Evolutionary conservation across 495 filamentous ascomycete species (phyloP).

Genomic region (Penicillium antarcticum): DNA sequence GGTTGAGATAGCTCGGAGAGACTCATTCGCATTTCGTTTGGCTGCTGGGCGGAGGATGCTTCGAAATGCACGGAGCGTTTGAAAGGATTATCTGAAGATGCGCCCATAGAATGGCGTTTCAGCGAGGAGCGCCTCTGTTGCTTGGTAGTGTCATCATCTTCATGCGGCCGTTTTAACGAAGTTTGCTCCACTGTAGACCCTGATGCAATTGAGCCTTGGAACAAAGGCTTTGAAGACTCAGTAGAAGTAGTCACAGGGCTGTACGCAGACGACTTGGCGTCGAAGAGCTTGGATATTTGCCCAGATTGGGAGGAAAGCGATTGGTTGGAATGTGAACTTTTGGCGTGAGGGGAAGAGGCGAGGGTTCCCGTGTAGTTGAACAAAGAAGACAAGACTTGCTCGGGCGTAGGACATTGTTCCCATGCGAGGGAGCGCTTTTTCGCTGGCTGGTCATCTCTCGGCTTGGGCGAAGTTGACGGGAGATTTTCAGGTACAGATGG

Average conservation of each 20-base stretch:
- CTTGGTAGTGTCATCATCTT: not conserved
- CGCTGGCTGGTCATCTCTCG: not conserved
- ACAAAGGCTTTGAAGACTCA: conserved; percentile 1
- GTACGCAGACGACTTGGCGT: conserved; percentile 1
- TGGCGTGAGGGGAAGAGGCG: not conserved
- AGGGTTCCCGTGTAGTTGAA: not conserved
- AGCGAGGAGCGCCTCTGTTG: not conserved
- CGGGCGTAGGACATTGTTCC: not conserved
- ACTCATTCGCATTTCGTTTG: too few species aligned
- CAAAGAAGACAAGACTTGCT: not conserved
- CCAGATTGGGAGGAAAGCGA: too few species aligned
- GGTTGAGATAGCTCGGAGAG: too few species aligned
- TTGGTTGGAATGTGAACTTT: too few species aligned
- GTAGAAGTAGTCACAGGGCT: not conserved
- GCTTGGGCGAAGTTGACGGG: not conserved
- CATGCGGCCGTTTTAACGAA: not conserved
- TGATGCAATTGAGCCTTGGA: not conserved
- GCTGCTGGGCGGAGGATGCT: not conserved
- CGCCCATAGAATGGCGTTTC: not conserved
- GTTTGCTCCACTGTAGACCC: not conserved
- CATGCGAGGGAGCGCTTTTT: too few species aligned
- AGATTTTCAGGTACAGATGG: too few species aligned
- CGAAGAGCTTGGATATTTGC: conserved; percentile 4
- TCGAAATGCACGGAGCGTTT: conserved; percentile 3
- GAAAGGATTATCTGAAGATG: not conserved